Percentiles rank a stretch among this genome's conserved stretches.
Conservation (phyloP, 2,329 filamentous ascomycete species). For the Beauveria sp. region DNA sequence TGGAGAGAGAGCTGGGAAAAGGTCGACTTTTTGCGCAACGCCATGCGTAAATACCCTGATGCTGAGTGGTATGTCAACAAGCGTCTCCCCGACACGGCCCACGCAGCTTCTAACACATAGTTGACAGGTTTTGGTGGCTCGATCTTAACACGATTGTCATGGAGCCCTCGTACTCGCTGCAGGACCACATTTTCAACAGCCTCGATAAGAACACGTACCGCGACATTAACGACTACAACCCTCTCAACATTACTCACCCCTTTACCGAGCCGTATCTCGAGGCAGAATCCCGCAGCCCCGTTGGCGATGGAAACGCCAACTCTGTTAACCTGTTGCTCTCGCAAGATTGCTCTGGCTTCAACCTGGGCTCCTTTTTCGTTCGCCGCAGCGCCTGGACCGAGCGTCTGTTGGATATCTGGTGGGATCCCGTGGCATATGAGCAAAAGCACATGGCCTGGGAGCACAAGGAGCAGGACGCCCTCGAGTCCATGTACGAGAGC, state of each 20-base stretch:
- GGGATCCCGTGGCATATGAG: slow-evolving; percentile 95
- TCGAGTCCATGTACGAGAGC: slow-evolving; percentile 84
- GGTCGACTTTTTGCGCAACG: slow-evolving; percentile 83
- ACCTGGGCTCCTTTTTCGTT: slow-evolving; percentile 91
- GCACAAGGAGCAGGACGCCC: slow-evolving; percentile 94
- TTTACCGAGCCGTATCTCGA: slow-evolving; percentile 70
- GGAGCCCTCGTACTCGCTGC: slow-evolving; percentile 86
- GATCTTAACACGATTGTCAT: slow-evolving; percentile 97
- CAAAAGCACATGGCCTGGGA: slow-evolving; percentile 99
- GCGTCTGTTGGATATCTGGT: slow-evolving; percentile 89
- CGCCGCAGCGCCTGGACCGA: slow-evolving; percentile 83
- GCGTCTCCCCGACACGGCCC: not conserved
- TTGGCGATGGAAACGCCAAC: slow-evolving; percentile 67
- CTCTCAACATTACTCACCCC: slow-evolving; percentile 86
- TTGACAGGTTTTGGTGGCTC: slow-evolving; percentile 94
- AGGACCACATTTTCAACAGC: slow-evolving; percentile 81
- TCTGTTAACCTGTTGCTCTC: slow-evolving; percentile 85
- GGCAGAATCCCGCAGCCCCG: slow-evolving; percentile 57
- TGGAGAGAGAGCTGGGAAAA: slow-evolving; percentile 99
- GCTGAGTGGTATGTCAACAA: slow-evolving; percentile 74
- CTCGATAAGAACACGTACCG: slow-evolving; percentile 72
- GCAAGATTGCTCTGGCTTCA: slow-evolving; percentile 94
- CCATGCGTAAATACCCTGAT: slow-evolving; percentile 86
- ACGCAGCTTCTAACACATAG: not conserved
- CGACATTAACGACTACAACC: slow-evolving; percentile 95